phyloP scores from a whole-genome alignment of 345 rosid species.

The Euphorbia pulcherrima region DNA sequence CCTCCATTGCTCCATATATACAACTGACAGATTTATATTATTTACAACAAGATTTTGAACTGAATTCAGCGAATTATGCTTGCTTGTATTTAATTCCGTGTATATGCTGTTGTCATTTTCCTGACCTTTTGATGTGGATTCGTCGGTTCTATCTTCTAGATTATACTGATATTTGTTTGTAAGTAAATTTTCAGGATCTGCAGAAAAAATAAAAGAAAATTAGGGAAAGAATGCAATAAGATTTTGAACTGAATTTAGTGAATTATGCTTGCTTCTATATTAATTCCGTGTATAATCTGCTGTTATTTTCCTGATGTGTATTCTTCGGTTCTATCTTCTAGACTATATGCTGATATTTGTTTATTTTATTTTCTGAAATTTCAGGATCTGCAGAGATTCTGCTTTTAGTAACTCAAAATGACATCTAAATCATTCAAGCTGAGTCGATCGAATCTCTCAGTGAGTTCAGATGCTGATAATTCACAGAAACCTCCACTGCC shows the following conservation, averaged over 20 bases:
- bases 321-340: neutral
- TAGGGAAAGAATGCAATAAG: too few species aligned
- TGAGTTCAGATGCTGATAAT: slow-evolving; percentile 58
- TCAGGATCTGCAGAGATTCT: slow-evolving; percentile 38
- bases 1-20: neutral
- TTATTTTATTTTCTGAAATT: slow-evolving; percentile 19
- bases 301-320: neutral
- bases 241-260: neutral
- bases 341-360: slow-evolving; percentile 9
- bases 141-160: neutral
- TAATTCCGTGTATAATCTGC: too few species aligned
- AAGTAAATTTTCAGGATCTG: slow-evolving; percentile 39
- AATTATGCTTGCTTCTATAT: too few species aligned
- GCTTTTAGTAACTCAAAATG: slow-evolving; percentile 36
- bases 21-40: slow-evolving; percentile 5
- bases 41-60: neutral
- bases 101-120: too few species aligned
- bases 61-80: too few species aligned
- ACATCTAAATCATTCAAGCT: slow-evolving; percentile 60
- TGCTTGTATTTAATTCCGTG: too few species aligned
- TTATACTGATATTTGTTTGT: slow-evolving; percentile 11
- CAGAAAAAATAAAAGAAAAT: too few species aligned
- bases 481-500: slow-evolving; percentile 57
- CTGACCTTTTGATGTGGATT: neutral
- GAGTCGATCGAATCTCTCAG: slow-evolving; percentile 57